Base-by-base conservation (phyloP, 2,329 filamentous ascomycete species). In the Verticillium nonalfalfae region DNA sequence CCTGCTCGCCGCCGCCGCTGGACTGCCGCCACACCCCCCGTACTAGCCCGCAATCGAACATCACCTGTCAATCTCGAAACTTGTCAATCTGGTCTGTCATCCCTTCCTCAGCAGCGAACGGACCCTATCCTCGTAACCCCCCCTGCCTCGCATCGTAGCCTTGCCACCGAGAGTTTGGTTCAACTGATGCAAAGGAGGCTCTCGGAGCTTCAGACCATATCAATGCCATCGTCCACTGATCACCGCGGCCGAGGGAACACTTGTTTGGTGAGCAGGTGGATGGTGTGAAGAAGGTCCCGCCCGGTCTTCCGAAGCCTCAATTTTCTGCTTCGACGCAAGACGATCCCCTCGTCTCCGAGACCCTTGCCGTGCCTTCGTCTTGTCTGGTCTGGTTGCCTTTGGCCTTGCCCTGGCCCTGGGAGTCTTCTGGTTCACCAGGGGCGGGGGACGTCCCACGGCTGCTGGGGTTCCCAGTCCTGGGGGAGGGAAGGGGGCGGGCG, bases 141-240 rank as follows among this genome's bases (percentile, higher is more conserved):
- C 45, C 45, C 45, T 13, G 18, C n/a, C 21, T 26, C 18, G 45
- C 45, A 52, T 26, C 18, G 45, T 18, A 52, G 45, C 45, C 45
- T 52, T 7, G 45, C 45, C 45, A 52, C 45, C 45, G 45, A 52
- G n/a, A 52, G n/a, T 52, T 11, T 52, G 45, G 45, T 52, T 52
- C 45, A 52, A 21, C 45, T 52, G 45, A 52, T 11, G 45, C 45
- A 52, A 52, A n/a, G 45, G 62, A 63, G 54, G 54, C 57, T 59
- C 63, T 63, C 63, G 63, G 63, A 59, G 63, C 34, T 59, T 33
- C 33, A 61, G 50, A 56, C 36, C 57, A 60, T 61, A 50, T 60
- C 63, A 59, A 64, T 64, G 63, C 63, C 63, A 57, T 61, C 35
- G 26, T 45, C 39, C 57, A 52, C 33, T 35, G n/a, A 52, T 52